Evolutionary conservation across 495 filamentous ascomycete genomes (phyloP), one percentile per base, ranked within the genome.

Genomic region (Penicillium lagena): DNA sequence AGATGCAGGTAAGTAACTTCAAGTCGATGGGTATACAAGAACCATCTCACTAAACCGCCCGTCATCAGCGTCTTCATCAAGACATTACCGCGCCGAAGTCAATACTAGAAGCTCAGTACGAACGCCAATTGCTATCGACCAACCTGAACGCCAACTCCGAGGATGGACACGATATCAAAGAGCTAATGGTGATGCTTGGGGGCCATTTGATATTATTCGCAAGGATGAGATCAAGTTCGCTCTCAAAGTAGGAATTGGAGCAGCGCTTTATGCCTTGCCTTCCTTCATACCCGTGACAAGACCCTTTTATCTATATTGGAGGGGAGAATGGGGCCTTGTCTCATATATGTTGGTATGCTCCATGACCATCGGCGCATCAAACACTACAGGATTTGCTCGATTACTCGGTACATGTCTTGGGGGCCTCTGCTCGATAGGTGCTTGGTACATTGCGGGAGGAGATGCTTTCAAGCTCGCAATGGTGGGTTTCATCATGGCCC

Each of bases 341-440:
- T 96, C 91, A 0, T 98, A 95, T 68, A 98, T 98, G 93, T 77
- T 97, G 42, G 93, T 98, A 12, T 96, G 91, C 60, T 86, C 87
- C 7, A 96, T 96, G 91, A 97, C 91, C 0, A 88, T 96, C 34
- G 93, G 93, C 9, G 87, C 91, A 13, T 87, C 89, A 11, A 98
- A 97, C 54, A 95, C 90, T 14, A 95, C 91, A 7, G 89, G 89
- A 4, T 80, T 75, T 65, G 76, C 88, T 43, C 82, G 93, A 47
- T 93, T 96, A 52, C 66, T 86, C 12, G 93, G 93, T 42, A 97
- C 90, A 7, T 76, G 87, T 45, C 67, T 95, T 15, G 93, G 93
- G 12, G 90, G 87, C 11, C 51, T 77, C 7, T 82, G 82, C 52
- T 85, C 90, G 0, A 76, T 89, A 36, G 29, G 85, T 15, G 80